Conservation (phyloP, 108 stramenopile genomes). For the Hondaea fermentalgiana region DNA sequence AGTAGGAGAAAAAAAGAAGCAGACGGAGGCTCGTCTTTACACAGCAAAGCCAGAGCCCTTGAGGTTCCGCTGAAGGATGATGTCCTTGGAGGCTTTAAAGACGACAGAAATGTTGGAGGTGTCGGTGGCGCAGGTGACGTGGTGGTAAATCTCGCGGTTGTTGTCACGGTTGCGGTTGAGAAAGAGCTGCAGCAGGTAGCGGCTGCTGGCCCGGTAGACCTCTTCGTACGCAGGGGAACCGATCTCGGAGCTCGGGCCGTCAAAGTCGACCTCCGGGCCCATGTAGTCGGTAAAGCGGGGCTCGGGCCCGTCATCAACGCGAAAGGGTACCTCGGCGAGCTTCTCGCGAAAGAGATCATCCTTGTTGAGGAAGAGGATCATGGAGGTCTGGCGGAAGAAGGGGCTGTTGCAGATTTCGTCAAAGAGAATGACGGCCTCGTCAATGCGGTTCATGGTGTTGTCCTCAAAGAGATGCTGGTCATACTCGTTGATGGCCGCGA, state of each 20-base stretch:
- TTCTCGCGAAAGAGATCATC: constrained; percentile 61
- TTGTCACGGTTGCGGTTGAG: constrained; percentile 39
- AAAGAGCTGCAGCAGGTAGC: constrained; percentile 64
- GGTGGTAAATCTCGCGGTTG: constrained; percentile 47
- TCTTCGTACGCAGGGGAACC: constrained; percentile 5
- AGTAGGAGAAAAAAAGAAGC: background rate
- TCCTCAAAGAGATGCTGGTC: constrained; percentile 92
- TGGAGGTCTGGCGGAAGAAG: constrained; percentile 53
- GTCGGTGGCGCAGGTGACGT: constrained; percentile 64
- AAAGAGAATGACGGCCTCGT: constrained; percentile 86
- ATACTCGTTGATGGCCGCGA: constrained; percentile 87
- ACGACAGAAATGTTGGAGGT: constrained; percentile 60
- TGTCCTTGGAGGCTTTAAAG: constrained; percentile 68
- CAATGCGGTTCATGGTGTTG: constrained; percentile 87
- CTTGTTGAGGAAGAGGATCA: constrained; percentile 73
- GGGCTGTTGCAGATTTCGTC: constrained; percentile 62
- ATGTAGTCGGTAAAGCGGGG: constrained; percentile 6
- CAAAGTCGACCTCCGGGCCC: constrained; percentile 1
- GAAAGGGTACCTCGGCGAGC: constrained; percentile 29
- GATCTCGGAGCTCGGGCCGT: background rate
- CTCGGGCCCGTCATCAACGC: constrained; percentile 5
- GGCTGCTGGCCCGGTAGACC: constrained; percentile 54
- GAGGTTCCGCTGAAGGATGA: constrained; percentile 58
- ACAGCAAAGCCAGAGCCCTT: constrained; percentile 41
- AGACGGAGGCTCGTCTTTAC: background rate